Conservation (phyloP, 1,284 basidiomycete species). For the Cerrena zonata region DNA sequence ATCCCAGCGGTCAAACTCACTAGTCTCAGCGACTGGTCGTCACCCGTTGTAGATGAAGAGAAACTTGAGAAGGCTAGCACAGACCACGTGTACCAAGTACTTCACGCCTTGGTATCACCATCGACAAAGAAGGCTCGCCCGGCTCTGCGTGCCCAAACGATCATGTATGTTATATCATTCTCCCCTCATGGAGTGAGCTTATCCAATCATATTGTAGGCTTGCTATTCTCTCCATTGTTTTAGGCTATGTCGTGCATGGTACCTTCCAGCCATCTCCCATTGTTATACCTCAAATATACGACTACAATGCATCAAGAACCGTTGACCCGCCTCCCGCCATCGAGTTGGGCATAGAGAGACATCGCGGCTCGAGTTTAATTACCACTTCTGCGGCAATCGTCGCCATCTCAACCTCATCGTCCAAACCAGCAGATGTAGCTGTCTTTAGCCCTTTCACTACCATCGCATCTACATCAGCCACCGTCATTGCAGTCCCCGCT, state of each 20-base stretch:
- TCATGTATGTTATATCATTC: background rate
- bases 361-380: background rate
- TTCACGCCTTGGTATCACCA: conserved; percentile 39
- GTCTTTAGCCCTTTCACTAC: conserved; percentile 44
- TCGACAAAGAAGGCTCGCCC: conserved; percentile 11
- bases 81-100: conserved; percentile 37
- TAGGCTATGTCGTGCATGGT: conserved; percentile 58
- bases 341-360: background rate
- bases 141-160: background rate
- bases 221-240: conserved; percentile 59
- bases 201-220: conserved; percentile 45
- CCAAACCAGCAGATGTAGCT: conserved; percentile 53
- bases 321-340: background rate
- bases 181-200: conserved; percentile 3
- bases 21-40: conserved; percentile 32
- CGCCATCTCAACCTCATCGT: conserved; percentile 31
- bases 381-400: background rate
- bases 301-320: background rate
- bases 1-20: conserved; percentile 38
- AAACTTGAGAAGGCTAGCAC: conserved; percentile 40
- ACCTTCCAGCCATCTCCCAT: background rate
- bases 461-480: conserved; percentile 28
- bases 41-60: conserved; percentile 41
- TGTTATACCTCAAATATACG: background rate
- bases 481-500: conserved; percentile 12